Evolutionary conservation across 306 rosid species (phyloP), one percentile per base, ranked within the genome.

Genomic region (Gynostemma pentaphyllum): DNA sequence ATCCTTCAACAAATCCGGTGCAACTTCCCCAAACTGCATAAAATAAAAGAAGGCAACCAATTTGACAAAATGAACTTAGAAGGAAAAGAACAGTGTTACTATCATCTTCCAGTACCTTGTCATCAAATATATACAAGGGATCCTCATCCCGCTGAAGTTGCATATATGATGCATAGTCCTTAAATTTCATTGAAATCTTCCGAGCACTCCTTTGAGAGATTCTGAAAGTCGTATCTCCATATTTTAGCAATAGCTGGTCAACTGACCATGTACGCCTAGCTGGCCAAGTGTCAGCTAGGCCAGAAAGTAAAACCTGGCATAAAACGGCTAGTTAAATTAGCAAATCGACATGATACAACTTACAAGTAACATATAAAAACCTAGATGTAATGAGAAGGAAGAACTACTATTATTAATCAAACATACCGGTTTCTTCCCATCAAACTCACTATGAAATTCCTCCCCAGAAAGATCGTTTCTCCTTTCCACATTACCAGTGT

Each of bases 71-170:
- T 21, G 14, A 5, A 42, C 6, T 54, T 32, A 68, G 9, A 14
- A 13, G 46, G 15, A 68, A 23, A 32, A 4, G 4, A 2, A 16
- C 16, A 40, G 19, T 8, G 19, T 59, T 37, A 22, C 22, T 32
- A 68, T 56, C 51, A 47, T 53, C 67, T 50, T 44, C 9, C 45
- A 28, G 21, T 47, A 86, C 99, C 96, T 92, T 88, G 73, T 88
- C 95, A 69, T 92, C 95, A 74, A 92, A 92, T 76, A 92, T 82
- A 87, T 92, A 92, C 8, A 92, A 76, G 29, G 99, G 99, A 80
- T 92, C 99, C 80, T 92, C 99, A 73, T 92, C 96, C 15, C 79
- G 88, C 76, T 92, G 99, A 79, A 76, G 75, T 66, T 84, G 66
- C 79, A 77, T 76, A 79, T 92, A 92, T n/a, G 87, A 72, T 41